Percentiles rank a stretch among this genome's conserved stretches.
phyloP scores from a whole-genome alignment of 179 eudicot species.

The Monotropa hypopitys region DNA sequence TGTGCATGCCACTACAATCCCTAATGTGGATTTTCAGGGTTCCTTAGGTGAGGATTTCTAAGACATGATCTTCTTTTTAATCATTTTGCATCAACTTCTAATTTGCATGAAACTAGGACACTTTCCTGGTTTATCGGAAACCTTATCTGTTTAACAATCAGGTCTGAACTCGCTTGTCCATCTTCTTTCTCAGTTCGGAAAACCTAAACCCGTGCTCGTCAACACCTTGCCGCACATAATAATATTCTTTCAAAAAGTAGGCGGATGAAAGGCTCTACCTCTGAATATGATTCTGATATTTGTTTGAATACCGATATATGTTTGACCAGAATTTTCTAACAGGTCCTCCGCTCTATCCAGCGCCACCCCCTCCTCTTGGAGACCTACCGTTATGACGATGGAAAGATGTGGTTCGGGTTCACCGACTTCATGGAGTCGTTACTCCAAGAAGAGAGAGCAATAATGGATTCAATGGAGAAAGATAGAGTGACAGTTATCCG shows the following conservation, averaged over 20 bases:
- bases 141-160: too few relatives aligned
- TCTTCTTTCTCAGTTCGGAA: too few relatives aligned
- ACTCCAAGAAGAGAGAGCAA: conserved; percentile 35
- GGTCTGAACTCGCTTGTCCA: too few relatives aligned
- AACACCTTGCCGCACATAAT: too few relatives aligned
- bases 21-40: not conserved
- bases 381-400: conserved; percentile 55
- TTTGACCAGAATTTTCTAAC: not conserved
- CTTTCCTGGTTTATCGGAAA: too few relatives aligned
- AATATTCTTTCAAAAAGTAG: too few relatives aligned
- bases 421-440: conserved; percentile 60
- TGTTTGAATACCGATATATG: not conserved
- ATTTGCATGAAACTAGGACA: too few relatives aligned
- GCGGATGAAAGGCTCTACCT: too few relatives aligned
- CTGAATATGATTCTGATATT: not conserved
- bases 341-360: conserved; percentile 25
- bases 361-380: conserved; percentile 64
- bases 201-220: too few relatives aligned
- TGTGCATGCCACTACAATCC: not conserved
- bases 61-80: too few relatives aligned
- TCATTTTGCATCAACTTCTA: too few relatives aligned
- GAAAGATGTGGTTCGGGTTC: conserved; percentile 79
- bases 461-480: conserved; percentile 35
- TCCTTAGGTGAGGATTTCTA: too few relatives aligned
- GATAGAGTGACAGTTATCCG: conserved; percentile 52